A percentile compares a stretch with the other conserved stretches of the same genome.
phyloP scores from a whole-genome alignment of 148 eudicot genomes.

The Chenopodium formosanum region DNA sequence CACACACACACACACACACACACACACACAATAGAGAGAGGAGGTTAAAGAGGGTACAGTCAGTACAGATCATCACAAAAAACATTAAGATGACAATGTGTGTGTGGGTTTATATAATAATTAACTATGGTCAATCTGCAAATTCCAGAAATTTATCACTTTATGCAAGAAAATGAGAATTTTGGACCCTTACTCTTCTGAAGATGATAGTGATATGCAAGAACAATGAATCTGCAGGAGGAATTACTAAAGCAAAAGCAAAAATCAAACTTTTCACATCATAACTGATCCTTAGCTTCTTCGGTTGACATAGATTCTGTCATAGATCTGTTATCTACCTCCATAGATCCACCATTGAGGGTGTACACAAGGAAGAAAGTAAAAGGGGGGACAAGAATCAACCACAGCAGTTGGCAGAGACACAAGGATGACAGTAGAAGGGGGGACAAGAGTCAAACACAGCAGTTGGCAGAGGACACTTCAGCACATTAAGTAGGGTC shows the following conservation, averaged over 20 bases:
- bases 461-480: no score
- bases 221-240: neutral
- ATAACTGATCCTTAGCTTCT: neutral
- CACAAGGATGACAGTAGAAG: no score
- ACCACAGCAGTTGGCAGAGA: no score
- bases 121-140: neutral
- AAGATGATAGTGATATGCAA: neutral
- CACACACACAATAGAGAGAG: no score
- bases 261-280: neutral
- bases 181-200: conserved; percentile 7
- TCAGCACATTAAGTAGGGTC: no score
- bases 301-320: neutral
- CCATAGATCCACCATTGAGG: no score
- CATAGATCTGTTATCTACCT: no score
- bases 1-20: no score
- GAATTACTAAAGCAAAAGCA: neutral
- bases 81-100: neutral
- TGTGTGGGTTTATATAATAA: neutral
- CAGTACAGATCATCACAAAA: neutral
- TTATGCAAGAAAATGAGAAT: neutral
- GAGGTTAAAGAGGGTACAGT: neutral
- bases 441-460: no score
- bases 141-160: neutral
- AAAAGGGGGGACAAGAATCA: no score
- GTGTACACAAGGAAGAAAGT: no score